Base-by-base conservation (phyloP, 164 flowering plant species). In the Hamamelis virginiana region DNA sequence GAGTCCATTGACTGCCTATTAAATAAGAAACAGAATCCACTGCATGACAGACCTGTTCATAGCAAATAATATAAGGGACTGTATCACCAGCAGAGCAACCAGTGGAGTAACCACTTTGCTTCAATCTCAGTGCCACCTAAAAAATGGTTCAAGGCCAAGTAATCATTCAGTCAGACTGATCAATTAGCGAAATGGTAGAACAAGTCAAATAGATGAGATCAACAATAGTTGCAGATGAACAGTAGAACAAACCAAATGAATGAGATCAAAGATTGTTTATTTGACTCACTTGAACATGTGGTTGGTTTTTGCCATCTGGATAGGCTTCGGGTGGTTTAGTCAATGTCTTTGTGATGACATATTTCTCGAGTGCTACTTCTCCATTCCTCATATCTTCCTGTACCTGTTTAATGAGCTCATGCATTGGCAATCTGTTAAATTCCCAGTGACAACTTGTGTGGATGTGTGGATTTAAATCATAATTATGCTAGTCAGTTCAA, bases 241-340 rank as follows among this genome's bases (percentile, higher is more conserved):
- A 8, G 18, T 12, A 38, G 62, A 33, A 33, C 41, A 33, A 33
- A 33, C 23, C 46, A 18, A 48, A n/a, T 26, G 16, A 47, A 5
- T 44, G 21, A 14, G 48, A 59, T 14, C 9, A 38, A 62, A 12
- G 8, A 46, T 9, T 28, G 46, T 19, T 68, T 56, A 47, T 22
- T 43, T 50, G 58, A 67, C 84, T 76, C 69, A 91, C 99, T 77
- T 88, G 91, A 75, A 95, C 99, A 80, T 95, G 99, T 18, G 99
- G 99, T 76, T 92, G 99, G 77, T 82, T 95, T 79, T 81, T 95
- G 75, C 91, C 94, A 85, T 94, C 99, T 59, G 99, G 92, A 67
- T 95, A 95, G 27, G 95, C 93, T 82, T 95, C 98, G 44, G 99
- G 98, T 48, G 91, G 82, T 83, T 89, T 95, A 58, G 97, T 92